Evolutionary conservation across 768 basidiomycete genomes (phyloP).

Genomic region (Brasilioporus rufonigricans): DNA sequence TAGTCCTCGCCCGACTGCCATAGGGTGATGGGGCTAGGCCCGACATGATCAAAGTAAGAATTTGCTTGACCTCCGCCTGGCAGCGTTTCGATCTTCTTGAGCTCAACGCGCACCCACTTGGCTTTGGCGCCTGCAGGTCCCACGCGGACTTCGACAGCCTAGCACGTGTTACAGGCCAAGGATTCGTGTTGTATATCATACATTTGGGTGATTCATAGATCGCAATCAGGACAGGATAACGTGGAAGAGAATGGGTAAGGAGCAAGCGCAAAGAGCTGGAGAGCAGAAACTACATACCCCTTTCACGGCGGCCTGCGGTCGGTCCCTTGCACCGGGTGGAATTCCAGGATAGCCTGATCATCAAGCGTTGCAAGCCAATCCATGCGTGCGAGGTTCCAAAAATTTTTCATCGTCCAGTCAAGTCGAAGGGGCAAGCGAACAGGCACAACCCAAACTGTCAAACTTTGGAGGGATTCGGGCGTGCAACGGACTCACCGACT

Average conservation of each 20-base stretch:
- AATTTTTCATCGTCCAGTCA: background rate
- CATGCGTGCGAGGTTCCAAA: background rate
- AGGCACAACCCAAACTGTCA: slow-evolving; percentile 2
- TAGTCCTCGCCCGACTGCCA: slow-evolving; percentile 43
- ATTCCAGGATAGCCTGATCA: slow-evolving; percentile 80
- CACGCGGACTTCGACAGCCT: slow-evolving; percentile 86
- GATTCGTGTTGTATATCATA: background rate
- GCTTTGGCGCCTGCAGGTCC: slow-evolving; percentile 77
- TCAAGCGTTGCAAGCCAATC: slow-evolving; percentile 1
- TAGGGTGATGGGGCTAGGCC: slow-evolving; percentile 75
- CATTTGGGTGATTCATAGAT: background rate
- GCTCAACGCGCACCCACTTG: slow-evolving; percentile 89
- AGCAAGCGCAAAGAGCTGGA: background rate
- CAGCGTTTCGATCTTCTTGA: slow-evolving; percentile 85
- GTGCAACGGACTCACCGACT: slow-evolving; percentile 49
- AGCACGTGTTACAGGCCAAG: background rate
- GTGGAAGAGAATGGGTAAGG: slow-evolving; percentile 2
- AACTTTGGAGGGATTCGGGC: background rate
- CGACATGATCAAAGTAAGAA: slow-evolving; percentile 78
- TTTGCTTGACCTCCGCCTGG: slow-evolving; percentile 67
- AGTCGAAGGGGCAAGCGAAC: background rate
- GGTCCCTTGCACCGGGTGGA: slow-evolving; percentile 69
- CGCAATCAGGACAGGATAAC: background rate
- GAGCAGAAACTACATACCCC: slow-evolving; percentile 55
- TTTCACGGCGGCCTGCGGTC: slow-evolving; percentile 81